Evolutionary conservation across 805 yeast species (phyloP), one percentile per base, ranked within the genome.

Genomic region (Brettanomyces sp.): DNA sequence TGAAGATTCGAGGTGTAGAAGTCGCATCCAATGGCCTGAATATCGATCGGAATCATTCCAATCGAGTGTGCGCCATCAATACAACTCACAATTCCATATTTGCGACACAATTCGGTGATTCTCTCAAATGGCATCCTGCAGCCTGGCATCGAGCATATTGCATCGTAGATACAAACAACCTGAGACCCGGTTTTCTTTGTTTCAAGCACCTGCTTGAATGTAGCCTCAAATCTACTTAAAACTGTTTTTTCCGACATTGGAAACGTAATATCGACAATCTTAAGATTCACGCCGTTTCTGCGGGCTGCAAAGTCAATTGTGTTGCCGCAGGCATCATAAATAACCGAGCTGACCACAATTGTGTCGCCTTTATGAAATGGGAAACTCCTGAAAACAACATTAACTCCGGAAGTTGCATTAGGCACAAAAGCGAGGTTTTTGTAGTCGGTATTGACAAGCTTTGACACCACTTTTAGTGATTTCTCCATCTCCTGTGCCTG

Each of bases 51-150:
- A 30, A 76, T 53, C 45, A 70, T 62, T 0, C 91, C 91, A 34
- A 77, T 67, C 1, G 78, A 74, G 56, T 84, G 91, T 4, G 90
- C 91, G 12, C 84, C 91, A 58, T 84, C 91, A 24, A 84, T 71
- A 39, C 80, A 60, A 3, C 85, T 76, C 41, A 79, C 49, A 4
- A 76, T 74, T 12, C 63, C 59, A 42, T 75, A 60, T 43, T 72
- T 59, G 12, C 63, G 58, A 50, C 87, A 77, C 38, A 76, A 53
- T 5, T 57, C 49, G 3, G 70, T 65, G 41, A 83, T 51, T 44
- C 65, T 56, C 48, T 71, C 70, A 58, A 70, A 82, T 1, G 93
- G 91, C 28, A 82, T 52, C 22, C 60, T 53, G 4, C 73, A 73
- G 7, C 82, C 82, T 2, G 93, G 91, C 76, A 74, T 71, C 1